phyloP scores from a whole-genome alignment of 305 asterid species.

The Fraxinus nigra region DNA sequence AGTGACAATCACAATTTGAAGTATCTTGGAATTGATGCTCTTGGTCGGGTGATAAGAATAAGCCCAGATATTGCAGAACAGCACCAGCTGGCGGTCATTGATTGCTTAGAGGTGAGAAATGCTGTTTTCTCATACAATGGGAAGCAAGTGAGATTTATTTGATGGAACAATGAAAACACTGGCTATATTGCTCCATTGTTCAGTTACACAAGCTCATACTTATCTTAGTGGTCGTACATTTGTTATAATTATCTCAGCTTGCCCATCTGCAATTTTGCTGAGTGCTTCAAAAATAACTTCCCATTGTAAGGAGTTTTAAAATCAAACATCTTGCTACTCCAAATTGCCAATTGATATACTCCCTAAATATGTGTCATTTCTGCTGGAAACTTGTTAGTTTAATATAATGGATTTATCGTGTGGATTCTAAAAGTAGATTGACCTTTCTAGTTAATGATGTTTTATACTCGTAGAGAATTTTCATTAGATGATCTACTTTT shows the following conservation, averaged over 20 bases:
- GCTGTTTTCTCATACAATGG: constrained; percentile 1
- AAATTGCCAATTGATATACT: not conserved
- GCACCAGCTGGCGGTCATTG: constrained; percentile 98
- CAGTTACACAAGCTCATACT: not conserved
- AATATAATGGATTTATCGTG: not conserved
- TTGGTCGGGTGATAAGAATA: constrained; percentile 89
- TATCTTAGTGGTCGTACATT: not conserved
- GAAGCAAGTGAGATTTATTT: not conserved
- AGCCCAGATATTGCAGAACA: constrained; percentile 97
- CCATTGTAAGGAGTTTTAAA: not conserved
- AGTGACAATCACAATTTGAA: constrained; percentile 97
- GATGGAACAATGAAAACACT: not conserved
- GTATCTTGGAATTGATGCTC: constrained; percentile 98
- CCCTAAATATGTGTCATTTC: not conserved
- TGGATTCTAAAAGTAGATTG: not conserved
- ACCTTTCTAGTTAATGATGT: not conserved
- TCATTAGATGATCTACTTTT: not conserved
- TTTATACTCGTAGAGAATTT: not conserved
- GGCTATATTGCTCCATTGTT: not conserved
- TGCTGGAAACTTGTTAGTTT: not conserved
- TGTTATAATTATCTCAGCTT: not conserved
- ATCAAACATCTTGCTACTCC: not conserved
- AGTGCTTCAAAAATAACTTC: not conserved
- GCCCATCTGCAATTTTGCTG: not conserved
- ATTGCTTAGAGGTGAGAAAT: constrained; percentile 85